Percentiles rank a stretch among this genome's conserved stretches.
Conservation (phyloP, 73 alveolate genomes). For the Blepharisma stoltei region DNA sequence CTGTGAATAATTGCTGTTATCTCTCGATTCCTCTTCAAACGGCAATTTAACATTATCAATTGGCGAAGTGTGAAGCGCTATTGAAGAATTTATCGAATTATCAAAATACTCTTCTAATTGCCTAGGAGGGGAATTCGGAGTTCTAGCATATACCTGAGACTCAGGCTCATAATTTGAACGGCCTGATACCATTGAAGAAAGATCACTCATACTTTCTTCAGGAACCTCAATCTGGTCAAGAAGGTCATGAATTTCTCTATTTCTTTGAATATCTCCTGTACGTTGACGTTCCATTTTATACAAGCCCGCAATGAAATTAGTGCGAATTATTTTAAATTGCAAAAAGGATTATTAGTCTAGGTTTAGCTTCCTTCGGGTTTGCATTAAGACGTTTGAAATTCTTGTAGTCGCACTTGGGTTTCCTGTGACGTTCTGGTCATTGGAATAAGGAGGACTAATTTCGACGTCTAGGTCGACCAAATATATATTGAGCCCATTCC, state of each 20-base stretch:
- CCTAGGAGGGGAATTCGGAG: constrained; percentile 9
- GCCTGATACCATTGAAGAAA: constrained; percentile 12
- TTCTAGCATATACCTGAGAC: constrained; percentile 20
- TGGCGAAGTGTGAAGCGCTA: constrained; percentile 16
- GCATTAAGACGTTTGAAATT: not conserved
- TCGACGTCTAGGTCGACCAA: not conserved
- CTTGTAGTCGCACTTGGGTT: not conserved
- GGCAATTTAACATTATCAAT: not conserved
- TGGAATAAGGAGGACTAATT: constrained; percentile 3
- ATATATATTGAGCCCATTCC: constrained; percentile 8
- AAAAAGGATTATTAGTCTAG: too few species aligned
- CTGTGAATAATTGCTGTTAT: not conserved
- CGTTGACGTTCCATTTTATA: too few species aligned
- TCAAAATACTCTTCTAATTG: constrained; percentile 19
- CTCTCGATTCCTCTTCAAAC: not conserved
- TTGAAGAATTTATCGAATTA: constrained; percentile 24
- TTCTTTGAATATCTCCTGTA: not conserved
- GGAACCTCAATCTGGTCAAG: constrained; percentile 18
- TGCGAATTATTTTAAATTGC: too few species aligned
- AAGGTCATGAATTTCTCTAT: constrained; percentile 5
- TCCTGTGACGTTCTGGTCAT: not conserved
- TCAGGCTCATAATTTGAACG: constrained; percentile 1
- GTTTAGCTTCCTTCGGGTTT: not conserved
- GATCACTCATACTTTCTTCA: constrained; percentile 19
- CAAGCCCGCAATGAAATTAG: too few species aligned